These are phyloP conservation scores for Leccinum boreale DNA, from an alignment of 768 basidiomycete genomes.

Conservation along the genomic window DNA sequence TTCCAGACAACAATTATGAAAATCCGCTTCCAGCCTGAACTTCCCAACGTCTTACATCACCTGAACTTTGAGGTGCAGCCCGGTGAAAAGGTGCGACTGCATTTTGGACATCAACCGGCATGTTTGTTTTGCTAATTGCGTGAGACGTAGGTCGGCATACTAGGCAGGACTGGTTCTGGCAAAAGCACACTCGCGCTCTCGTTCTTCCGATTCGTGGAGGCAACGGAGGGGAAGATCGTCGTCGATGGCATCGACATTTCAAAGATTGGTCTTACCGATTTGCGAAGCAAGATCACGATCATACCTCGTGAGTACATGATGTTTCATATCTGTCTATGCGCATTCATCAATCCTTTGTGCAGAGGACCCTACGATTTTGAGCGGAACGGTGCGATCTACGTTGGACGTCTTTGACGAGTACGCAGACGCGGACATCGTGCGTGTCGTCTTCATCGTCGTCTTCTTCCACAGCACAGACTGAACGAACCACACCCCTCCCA, in stretches of 20 bases:
- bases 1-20: background rate
- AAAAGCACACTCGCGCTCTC: constrained; percentile 82
- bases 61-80: constrained; percentile 71
- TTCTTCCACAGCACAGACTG: background rate
- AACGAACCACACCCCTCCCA: background rate
- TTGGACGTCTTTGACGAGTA: constrained; percentile 88
- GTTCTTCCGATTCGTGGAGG: constrained; percentile 91
- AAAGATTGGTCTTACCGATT: constrained; percentile 74
- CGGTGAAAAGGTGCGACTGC: constrained; percentile 61
- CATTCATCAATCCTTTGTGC: constrained; percentile 1
- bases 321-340: background rate
- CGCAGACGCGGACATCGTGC: constrained; percentile 75
- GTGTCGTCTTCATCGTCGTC: constrained; percentile 20
- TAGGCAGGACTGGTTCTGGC: constrained; percentile 69
- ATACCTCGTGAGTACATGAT: constrained; percentile 54
- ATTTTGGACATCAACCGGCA: background rate
- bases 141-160: constrained; percentile 54
- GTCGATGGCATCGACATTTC: constrained; percentile 82
- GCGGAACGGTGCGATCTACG: constrained; percentile 75
- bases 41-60: constrained; percentile 81
- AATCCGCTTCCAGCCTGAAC: constrained; percentile 56
- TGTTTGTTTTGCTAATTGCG: constrained; percentile 1
- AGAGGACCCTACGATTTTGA: constrained; percentile 90
- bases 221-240: constrained; percentile 67
- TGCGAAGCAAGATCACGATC: constrained; percentile 74